Conservation (phyloP, 495 filamentous ascomycete species). For the Amphirosellinia nigrospora region DNA sequence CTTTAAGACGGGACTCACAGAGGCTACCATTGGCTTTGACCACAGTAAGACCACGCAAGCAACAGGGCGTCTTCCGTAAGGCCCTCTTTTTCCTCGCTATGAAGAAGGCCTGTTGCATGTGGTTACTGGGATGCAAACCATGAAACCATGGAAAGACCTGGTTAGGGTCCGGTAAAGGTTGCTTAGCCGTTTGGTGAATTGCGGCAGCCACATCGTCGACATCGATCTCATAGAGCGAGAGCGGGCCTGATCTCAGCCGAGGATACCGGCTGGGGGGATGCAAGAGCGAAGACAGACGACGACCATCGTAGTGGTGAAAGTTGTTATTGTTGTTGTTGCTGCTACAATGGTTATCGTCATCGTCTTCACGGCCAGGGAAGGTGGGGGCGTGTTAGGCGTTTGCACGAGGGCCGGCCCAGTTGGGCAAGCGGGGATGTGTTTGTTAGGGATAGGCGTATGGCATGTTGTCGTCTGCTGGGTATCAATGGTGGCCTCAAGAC, state of each 20-base stretch:
- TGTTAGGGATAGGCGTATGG: constrained; percentile 77
- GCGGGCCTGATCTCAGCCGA: constrained; percentile 58
- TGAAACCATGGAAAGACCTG: constrained; percentile 97
- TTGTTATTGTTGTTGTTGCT: constrained; percentile 27
- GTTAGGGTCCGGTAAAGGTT: constrained; percentile 81
- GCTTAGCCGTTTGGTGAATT: constrained; percentile 72
- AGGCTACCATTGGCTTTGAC: constrained; percentile 90
- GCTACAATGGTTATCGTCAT: too few relatives aligned
- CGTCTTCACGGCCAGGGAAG: constrained; percentile 59
- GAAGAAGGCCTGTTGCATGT: constrained; percentile 89
- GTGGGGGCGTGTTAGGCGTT: constrained; percentile 68
- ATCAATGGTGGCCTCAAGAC: constrained; percentile 53
- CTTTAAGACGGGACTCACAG: constrained; percentile 76
- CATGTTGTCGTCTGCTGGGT: constrained; percentile 44
- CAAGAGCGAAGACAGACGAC: constrained; percentile 65
- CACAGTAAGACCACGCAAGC: constrained; percentile 80
- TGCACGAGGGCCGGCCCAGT: constrained; percentile 70
- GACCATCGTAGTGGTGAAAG: constrained; percentile 41
- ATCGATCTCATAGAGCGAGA: constrained; percentile 75
- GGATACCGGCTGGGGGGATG: constrained; percentile 71
- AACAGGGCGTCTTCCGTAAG: constrained; percentile 74
- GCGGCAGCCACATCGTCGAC: constrained; percentile 71
- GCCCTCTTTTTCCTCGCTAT: constrained; percentile 73
- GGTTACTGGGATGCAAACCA: constrained; percentile 88
- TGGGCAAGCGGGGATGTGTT: constrained; percentile 85